Evolutionary conservation across 1,284 basidiomycete genomes (phyloP), one percentile per base, ranked within the genome.

Genomic region (Puccinia sorghi): DNA sequence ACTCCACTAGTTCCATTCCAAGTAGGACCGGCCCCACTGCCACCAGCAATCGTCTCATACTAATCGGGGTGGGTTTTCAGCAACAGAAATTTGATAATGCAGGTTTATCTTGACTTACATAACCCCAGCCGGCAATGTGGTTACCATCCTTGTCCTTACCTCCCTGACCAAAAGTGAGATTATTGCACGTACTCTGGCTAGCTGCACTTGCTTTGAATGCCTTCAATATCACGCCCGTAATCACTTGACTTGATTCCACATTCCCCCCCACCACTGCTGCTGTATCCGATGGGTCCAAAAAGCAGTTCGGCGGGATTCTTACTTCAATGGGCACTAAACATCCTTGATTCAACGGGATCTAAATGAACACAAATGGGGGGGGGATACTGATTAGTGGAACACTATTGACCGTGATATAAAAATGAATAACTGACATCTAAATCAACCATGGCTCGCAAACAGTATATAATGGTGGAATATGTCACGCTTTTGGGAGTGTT

Each of bases 201-300:
- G 94, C 96, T 12, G 95, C 93, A 72, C 91, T 92, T 0, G 93
- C 94, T 80, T 92, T 88, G 87, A 99, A 98, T 0, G 96, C 95
- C 83, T 91, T 92, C 75, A 98, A 86, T 13, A 98, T 93, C 0
- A 97, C 93, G 82, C 98, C 96, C 0, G 96, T 94, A 70, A 97
- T 93, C 13, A 96, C 88, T 84, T 98, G 95, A 22, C 90, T 92
- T 2, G 94, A 96, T 79, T 96, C 87, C 17, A 96, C 93, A 83
- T 97, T 97, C 6, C 94, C 94, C 25, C 92, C 94, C 81, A 93
- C 95, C 1, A 97, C 93, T 0, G 94, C 94, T 0, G 93, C 94
- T 0, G 83, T 84, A 25, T 85, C 84, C 6, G 92, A 93, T 0
- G 95, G 94, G 4, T 90, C 88, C 32, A 98, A 87, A 8, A 97